phyloP scores from a whole-genome alignment of 192 early-diverging fungal species.

The Podila epicladia region DNA sequence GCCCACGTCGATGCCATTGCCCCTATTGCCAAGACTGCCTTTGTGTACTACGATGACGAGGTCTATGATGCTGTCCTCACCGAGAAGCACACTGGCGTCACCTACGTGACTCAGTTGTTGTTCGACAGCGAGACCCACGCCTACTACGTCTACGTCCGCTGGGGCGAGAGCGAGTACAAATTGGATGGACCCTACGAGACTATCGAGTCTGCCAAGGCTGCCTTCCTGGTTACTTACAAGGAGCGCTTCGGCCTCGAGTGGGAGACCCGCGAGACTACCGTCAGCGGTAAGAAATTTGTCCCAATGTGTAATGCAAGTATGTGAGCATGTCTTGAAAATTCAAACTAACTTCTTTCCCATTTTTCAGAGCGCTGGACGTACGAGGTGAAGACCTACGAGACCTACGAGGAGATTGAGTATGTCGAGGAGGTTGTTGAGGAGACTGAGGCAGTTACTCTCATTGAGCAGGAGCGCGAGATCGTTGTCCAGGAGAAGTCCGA shows the following conservation, averaged over 20 bases:
- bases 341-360: too few species aligned
- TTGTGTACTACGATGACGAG: constrained; percentile 16
- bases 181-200: constrained; percentile 12
- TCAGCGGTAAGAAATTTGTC: too few species aligned
- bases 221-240: constrained; percentile 11
- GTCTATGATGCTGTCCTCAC: constrained; percentile 8
- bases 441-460: too few species aligned
- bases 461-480: too few species aligned
- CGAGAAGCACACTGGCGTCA: constrained; percentile 8
- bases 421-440: too few species aligned
- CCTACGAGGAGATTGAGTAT: too few species aligned
- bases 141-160: constrained; percentile 17
- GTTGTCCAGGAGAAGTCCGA: too few species aligned
- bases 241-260: constrained; percentile 7
- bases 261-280: neutral
- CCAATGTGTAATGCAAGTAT: too few species aligned
- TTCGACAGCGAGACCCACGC: neutral
- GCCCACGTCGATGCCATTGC: constrained; percentile 19
- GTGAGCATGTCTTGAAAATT: too few species aligned
- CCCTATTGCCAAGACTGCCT: constrained; percentile 19
- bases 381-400: too few species aligned
- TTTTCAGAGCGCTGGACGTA: too few species aligned
- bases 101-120: constrained; percentile 6
- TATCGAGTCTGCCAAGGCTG: constrained; percentile 5
- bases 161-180: constrained; percentile 10